Evolutionary conservation across 768 basidiomycete species (phyloP), one percentile per base, ranked within the genome.

Genomic region (Pleurotus platypus): DNA sequence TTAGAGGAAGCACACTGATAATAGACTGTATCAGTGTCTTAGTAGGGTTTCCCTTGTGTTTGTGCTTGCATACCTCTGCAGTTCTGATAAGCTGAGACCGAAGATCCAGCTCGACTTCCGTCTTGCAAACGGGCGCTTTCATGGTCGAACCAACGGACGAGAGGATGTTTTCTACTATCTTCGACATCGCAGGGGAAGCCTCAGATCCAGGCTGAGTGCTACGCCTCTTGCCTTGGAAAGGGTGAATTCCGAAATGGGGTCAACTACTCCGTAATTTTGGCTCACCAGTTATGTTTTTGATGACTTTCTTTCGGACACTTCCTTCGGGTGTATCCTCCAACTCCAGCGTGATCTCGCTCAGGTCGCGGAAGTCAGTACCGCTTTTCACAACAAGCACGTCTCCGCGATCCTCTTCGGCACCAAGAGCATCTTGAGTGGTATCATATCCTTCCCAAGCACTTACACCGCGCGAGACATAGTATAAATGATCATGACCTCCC

Each of bases 401-500:
- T 3, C 89, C 89, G 1, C 80, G 64, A 61, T 92, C 90, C n/a
- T 72, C 75, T 63, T 92, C 89, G 5, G 84, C 83, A 26, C 89
- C 92, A 13, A 87, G 77, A 26, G 81, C 77, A 3, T 74, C 67
- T 45, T 77, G 62, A 2, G 68, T 71, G 16, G 76, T 65, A 60
- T 92, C 81, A 58, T 84, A 87, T 54, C 77, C 79, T 24, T 88
- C 82, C 90, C 90, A 92, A 4, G 73, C 67, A 40, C 73, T 77
- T 13, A 84, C 79, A 8, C 89, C 91, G 61, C 78, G 82, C 37
- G 86, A 83, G 42, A 82, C 78, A 66, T 82, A 92, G 71, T 91
- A 92, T 2, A 89, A 72, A 60, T 96, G 94, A 66, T 96, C 94
- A 63, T 96, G 94, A 2, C 94, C 94, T 3, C 94, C 94, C 2